Percentiles rank a stretch among this genome's conserved stretches.
Evolutionary conservation across 2,329 filamentous ascomycete genomes (phyloP).

Genomic region (Apiospora pterosperma): DNA sequence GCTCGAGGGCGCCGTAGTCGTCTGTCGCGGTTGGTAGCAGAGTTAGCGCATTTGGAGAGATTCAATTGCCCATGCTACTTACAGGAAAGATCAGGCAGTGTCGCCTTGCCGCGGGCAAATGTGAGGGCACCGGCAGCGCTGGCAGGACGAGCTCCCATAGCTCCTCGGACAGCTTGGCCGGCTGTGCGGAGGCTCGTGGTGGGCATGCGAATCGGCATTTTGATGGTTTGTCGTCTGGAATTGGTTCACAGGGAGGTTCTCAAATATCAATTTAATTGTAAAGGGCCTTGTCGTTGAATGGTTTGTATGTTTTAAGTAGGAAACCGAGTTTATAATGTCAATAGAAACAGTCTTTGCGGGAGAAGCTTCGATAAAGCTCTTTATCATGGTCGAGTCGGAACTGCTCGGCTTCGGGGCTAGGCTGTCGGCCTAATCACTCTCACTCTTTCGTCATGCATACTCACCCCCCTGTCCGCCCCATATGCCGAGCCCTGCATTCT

Average conservation of each 20-base stretch:
- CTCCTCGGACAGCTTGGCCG: conserved; percentile 8
- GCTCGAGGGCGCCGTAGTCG: conserved; percentile 94
- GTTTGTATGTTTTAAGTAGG: not conserved
- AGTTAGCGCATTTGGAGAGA: not conserved
- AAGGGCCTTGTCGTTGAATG: not conserved
- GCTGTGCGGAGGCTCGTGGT: conserved; percentile 8
- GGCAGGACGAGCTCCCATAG: conserved; percentile 8
- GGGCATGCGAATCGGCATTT: conserved; percentile 7
- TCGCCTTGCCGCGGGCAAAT: conserved; percentile 11
- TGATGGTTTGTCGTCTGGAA: not conserved
- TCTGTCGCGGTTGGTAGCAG: conserved; percentile 48
- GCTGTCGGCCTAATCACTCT: not conserved
- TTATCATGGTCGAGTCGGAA: not conserved
- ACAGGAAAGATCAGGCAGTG: conserved; percentile 36
- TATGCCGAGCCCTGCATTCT: not conserved
- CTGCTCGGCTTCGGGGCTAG: conserved; percentile 2
- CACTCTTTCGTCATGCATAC: conserved; percentile 2
- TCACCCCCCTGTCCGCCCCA: not conserved
- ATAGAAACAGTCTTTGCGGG: not conserved
- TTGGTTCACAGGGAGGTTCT: not conserved
- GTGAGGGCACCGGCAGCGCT: conserved; percentile 10
- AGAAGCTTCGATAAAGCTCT: not conserved
- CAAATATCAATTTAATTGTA: not conserved
- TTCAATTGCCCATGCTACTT: conserved; percentile 20
- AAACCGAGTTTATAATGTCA: not conserved